Conservation (phyloP, 306 rosid species). For the Cyclanthera cordifolia region DNA sequence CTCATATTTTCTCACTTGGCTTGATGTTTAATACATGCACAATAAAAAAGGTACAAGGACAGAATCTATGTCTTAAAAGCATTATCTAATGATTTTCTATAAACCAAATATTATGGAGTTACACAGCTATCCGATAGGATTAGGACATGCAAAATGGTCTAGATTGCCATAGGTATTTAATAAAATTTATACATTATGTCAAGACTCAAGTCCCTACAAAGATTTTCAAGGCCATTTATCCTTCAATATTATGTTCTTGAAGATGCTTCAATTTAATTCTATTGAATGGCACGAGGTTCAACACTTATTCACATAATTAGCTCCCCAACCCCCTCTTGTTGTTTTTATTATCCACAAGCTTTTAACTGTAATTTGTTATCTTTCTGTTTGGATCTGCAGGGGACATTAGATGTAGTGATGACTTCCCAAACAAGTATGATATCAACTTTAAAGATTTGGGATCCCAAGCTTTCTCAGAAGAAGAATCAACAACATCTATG, state of each 20-base stretch:
- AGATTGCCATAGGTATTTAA: neutral
- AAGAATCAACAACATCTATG: conserved; percentile 22
- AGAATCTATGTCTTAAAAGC: neutral
- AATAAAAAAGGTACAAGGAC: conserved; percentile 2
- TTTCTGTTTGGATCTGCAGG: conserved; percentile 31
- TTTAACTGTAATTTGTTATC: neutral
- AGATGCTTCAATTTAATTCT: conserved; percentile 1
- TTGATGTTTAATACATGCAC: neutral
- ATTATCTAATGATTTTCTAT: neutral
- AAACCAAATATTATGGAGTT: neutral
- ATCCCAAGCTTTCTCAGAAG: conserved; percentile 27
- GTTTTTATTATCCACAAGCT: neutral
- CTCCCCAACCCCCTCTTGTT: neutral
- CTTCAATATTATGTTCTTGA: neutral
- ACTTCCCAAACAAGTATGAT: conserved; percentile 21
- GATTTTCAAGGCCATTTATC: neutral
- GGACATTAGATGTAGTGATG: conserved; percentile 22
- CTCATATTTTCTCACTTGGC: conserved; percentile 6
- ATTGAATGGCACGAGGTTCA: neutral
- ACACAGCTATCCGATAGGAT: neutral
- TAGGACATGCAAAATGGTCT: neutral
- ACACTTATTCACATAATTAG: neutral
- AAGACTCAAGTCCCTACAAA: neutral
- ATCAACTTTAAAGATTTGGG: conserved; percentile 20
- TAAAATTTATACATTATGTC: too few relatives aligned